Percentiles rank a stretch among this genome's conserved stretches.
These are phyloP conservation scores for Hypoxylon subgilvum DNA, from an alignment of 495 filamentous ascomycete species.

Conservation along the genomic window DNA sequence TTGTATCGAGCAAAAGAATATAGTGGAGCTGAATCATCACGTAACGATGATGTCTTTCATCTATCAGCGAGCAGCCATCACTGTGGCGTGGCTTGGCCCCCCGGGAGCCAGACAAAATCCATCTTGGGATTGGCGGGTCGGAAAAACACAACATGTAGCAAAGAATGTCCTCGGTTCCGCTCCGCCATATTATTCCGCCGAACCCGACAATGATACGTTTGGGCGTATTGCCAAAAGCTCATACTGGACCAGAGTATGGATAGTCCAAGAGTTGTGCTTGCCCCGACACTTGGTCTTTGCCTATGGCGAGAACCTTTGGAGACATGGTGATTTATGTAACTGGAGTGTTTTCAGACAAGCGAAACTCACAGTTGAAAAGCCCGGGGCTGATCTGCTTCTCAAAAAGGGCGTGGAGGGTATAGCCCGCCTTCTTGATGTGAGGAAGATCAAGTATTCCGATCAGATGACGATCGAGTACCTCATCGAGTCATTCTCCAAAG, in stretches of 20 bases:
- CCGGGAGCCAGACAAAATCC: not conserved
- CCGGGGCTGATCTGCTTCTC: not conserved
- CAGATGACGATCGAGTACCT: constrained; percentile 1
- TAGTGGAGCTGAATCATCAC: not conserved
- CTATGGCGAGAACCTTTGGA: not conserved
- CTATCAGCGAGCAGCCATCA: not conserved
- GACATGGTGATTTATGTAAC: not conserved
- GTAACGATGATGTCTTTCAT: constrained; percentile 16
- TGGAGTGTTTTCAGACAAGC: not conserved
- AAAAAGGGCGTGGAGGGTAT: not conserved
- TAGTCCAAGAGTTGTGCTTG: constrained; percentile 5
- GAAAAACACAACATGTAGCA: not conserved
- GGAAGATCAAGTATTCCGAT: not conserved
- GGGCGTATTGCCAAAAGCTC: not conserved
- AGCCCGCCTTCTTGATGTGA: not conserved
- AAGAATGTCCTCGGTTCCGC: not conserved
- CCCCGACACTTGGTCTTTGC: not conserved
- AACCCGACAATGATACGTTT: not conserved
- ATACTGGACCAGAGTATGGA: constrained; percentile 4
- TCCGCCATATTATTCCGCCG: not conserved
- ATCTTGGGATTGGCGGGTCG: not conserved
- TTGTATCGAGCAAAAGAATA: constrained; percentile 9
- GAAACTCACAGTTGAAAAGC: not conserved
- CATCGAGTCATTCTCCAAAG: not conserved
- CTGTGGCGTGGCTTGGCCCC: constrained; percentile 1